phyloP scores from a whole-genome alignment of 257 asterid genomes.

The Solanum sejunctum region DNA sequence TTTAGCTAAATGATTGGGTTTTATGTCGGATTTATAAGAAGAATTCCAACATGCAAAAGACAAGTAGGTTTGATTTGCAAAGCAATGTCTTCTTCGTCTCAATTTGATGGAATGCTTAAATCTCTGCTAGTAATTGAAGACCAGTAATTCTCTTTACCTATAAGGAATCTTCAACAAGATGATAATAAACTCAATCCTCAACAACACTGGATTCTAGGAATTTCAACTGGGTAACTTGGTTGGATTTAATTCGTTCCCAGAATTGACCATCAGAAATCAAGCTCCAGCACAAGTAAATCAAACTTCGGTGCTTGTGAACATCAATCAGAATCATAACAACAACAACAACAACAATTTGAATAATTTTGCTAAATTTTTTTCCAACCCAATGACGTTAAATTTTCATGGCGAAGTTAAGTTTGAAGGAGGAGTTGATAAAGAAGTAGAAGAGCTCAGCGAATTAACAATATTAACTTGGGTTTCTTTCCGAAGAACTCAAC shows the following conservation, averaged over 20 bases:
- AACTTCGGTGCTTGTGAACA: neutral
- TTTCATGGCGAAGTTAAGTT: neutral
- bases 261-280: too few species aligned
- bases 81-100: slow-evolving; percentile 53
- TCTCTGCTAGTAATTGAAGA: slow-evolving; percentile 48
- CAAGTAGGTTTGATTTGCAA: slow-evolving; percentile 2
- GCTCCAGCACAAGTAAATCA: too few species aligned
- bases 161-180: slow-evolving; percentile 14
- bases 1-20: slow-evolving; percentile 69
- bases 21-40: slow-evolving; percentile 19
- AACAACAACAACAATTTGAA: neutral
- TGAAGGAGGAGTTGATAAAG: slow-evolving; percentile 22
- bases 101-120: slow-evolving; percentile 52
- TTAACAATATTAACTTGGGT: slow-evolving; percentile 10
- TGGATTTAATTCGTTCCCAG: slow-evolving; percentile 3
- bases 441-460: slow-evolving; percentile 26
- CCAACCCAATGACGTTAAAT: neutral
- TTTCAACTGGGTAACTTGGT: slow-evolving; percentile 64
- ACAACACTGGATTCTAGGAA: slow-evolving; percentile 31
- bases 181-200: slow-evolving; percentile 32
- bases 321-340: neutral
- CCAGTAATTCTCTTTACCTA: slow-evolving; percentile 26
- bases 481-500: slow-evolving; percentile 2
- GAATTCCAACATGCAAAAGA: slow-evolving; percentile 27
- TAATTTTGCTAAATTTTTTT: neutral